Evolutionary conservation across 192 early-diverging fungal genomes (phyloP), one percentile per base, ranked within the genome.

Genomic region (Coemansia reversa): DNA sequence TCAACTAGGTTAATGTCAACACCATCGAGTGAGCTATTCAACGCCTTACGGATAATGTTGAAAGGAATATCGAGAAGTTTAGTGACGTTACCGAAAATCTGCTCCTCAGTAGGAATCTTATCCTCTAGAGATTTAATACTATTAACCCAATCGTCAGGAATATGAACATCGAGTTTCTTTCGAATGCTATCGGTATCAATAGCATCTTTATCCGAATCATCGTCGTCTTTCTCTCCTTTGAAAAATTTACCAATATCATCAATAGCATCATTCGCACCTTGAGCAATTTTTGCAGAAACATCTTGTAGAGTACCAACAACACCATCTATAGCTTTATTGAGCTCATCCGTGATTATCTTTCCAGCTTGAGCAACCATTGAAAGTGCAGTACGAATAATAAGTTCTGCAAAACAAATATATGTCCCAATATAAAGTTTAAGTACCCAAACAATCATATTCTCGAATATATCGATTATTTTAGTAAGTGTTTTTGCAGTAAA

Each of bases 11-110:
- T 51, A 47, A 72, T 55, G 24, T 69, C 35, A 50, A 65, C 55
- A 18, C 49, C 51, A 55, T 42, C 42, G 9, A 79, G 69, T 1
- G 63, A 58, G 33, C 35, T 23, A 11, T 33, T 66, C 29, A 73
- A 42, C 7, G 56, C 61, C 1, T 48, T 57, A 50, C 67, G 63
- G 49, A 79, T 66, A 23, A 69, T 62, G 50, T 45, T 42, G 53
- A 79, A 79, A 11, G 76, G 76, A 19, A 73, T 57, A 53, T 79
- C 67, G 30, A 79, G 65, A n/a, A 79, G 33, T 45, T 45, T 12
- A 0, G 67, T 69, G 51, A 79, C 55, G 60, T 79, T 70, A 56
- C 76, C 76, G 14, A 79, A 79, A 1, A 79, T 69, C 60, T 79
- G 51, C 24, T 73, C 67, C 35, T 72, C 70, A 18, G 76, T 69